Percentiles rank a stretch among this genome's conserved stretches.
These are phyloP conservation scores for Zizania palustris DNA, from an alignment of 202 grass and related monocot genomes.

Conservation along the genomic window DNA sequence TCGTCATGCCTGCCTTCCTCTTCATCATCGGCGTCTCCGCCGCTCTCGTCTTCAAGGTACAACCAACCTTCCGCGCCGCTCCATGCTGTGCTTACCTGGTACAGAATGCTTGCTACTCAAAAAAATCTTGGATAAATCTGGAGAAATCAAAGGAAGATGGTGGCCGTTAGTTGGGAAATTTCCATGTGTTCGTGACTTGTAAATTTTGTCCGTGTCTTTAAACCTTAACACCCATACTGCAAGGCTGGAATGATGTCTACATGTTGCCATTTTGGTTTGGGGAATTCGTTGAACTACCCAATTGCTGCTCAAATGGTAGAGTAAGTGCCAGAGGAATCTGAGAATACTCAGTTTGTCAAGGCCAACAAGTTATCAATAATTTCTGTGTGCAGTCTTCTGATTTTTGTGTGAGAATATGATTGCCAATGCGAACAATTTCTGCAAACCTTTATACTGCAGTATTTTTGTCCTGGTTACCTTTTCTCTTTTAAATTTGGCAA, in stretches of 20 bases:
- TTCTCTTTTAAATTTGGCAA: background rate
- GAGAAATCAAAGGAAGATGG: background rate
- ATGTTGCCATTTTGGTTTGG: background rate
- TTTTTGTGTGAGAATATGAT: background rate
- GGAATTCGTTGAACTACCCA: background rate
- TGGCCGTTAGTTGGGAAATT: background rate
- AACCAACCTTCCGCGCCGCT: background rate
- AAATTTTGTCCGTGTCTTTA: background rate
- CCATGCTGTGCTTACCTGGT: background rate
- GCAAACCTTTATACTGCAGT: background rate
- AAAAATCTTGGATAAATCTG: background rate
- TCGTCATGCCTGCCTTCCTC: conserved; percentile 95
- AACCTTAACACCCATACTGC: background rate
- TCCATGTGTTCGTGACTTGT: background rate
- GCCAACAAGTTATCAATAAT: background rate
- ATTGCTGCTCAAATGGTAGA: background rate
- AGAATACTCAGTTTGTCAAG: background rate
- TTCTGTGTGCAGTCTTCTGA: background rate
- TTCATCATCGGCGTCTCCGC: conserved; percentile 86
- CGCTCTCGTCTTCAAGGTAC: conserved; percentile 88
- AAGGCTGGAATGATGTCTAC: background rate
- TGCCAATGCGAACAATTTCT: background rate
- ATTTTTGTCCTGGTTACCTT: conserved; percentile 13
- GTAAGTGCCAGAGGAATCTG: background rate
- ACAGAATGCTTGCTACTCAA: background rate